Base-by-base conservation (phyloP, 305 asterid species). In the Coffea humblotiana region DNA sequence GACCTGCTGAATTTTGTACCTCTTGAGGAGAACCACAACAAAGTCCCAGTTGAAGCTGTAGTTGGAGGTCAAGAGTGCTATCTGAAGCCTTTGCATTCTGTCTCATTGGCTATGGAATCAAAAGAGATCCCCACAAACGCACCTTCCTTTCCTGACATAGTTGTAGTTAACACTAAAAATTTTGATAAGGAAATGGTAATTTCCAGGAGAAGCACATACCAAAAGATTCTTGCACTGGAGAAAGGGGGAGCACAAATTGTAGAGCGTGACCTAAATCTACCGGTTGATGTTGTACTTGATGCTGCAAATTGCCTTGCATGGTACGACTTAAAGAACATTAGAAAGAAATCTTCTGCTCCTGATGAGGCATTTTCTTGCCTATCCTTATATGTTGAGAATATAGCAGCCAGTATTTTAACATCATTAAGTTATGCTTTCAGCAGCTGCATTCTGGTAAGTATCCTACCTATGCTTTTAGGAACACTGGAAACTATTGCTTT, bases 391-490 rank as follows among this genome's bases (percentile, higher is more conserved):
- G 86, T 94, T 77, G 98, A 93, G 88, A 93, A 97, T 89, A 85
- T 94, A 82, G 99, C 99, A 45, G 91, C 94, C 23, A 89, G 88
- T 87, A 82, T 87, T 83, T 89, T 96, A 87, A 94, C 97, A 54
- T 94, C 97, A 81, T 86, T 96, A 90, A 93, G 98, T 86, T 94
- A 88, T 88, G 90, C 99, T 89, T 96, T 94, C 92, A 88, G 91
- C 85, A 89, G 92, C 92, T 96, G 98, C 95, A 90, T 94, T 83
- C 92, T 96, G 97, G 98, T 96, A 96, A 90, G 82, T 83, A 77
- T 77, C 72, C 79, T 84, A 63, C 87, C 82, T 63, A 60, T 77
- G 18, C 13, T 78, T 72, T 43, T 58, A 18, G 18, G 25, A 52
- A 19, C 11, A 19, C 49, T n/a, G 29, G 58, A 71, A 47, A 71